Conservation (phyloP, 352 stramenopile genomes). For the Phytophthora sansomeana region DNA sequence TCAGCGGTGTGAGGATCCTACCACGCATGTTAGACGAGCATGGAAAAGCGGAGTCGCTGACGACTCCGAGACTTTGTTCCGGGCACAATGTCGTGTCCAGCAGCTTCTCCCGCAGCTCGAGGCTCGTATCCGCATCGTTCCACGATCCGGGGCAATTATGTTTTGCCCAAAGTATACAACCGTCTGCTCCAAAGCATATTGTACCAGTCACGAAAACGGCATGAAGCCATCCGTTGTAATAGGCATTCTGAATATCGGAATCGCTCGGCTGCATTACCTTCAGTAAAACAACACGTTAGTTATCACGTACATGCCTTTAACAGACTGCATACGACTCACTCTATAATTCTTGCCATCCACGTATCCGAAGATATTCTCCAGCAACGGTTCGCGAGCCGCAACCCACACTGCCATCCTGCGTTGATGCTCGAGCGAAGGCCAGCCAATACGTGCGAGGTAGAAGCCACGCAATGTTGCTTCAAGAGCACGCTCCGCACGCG, state of each 20-base stretch:
- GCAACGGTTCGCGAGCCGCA: too few species aligned
- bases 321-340: too few species aligned
- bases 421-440: too few species aligned
- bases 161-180: constrained; percentile 13
- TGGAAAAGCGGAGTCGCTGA: constrained; percentile 14
- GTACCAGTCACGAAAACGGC: constrained; percentile 8
- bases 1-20: background rate
- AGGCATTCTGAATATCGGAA: constrained; percentile 11
- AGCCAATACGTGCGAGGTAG: too few species aligned
- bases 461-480: too few species aligned
- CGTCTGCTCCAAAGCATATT: constrained; percentile 19
- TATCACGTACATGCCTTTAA: too few species aligned
- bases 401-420: too few species aligned
- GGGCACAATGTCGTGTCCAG: background rate
- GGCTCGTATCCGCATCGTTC: constrained; percentile 22
- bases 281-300: too few species aligned
- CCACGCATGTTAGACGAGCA: background rate
- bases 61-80: constrained; percentile 4
- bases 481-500: too few species aligned
- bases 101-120: constrained; percentile 1
- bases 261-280: background rate
- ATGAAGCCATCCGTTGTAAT: constrained; percentile 31
- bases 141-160: constrained; percentile 25
- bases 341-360: too few species aligned
- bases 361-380: too few species aligned